Evolutionary conservation across 805 yeast genomes (phyloP), one percentile per base, ranked within the genome.

Genomic region (Metschnikowia koreensis): DNA sequence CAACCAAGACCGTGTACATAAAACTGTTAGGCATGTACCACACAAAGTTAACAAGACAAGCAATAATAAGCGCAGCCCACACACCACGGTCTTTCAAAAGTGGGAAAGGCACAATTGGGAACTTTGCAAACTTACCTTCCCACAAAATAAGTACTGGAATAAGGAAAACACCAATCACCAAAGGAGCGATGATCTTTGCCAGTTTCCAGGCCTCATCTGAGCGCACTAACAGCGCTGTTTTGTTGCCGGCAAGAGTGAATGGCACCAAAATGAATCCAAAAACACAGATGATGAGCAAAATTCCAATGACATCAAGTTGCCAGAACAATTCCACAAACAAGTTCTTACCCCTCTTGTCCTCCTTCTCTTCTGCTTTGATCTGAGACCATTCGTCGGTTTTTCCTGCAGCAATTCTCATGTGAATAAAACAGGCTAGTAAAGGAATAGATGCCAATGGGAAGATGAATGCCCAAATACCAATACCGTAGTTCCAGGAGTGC

Each of bases 381-480:
- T 61, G 67, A 27, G 65, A 61, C 78, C 83, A 76, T 53, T 82
- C 84, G n/a, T 73, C 75, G 15, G 81, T 77, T 50, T 71, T 77
- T 13, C 75, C 60, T 12, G 89, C 91, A 51, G 67, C 63, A 57
- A 67, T 69, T 57, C 77, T 66, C 87, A 85, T 83, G 65, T 84
- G 85, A 3, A 75, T 15, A 60, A 83, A 69, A 60, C 84, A 77
- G 6, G 58, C 55, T 7, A 84, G 57, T 47, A 87, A 66, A 17
- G 92, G 93, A n/a, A 87, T 47, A 57, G 84, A 72, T 6, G 82
- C 63, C 38, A 84, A 69, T 36, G 92, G 92, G 75, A 83, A 80
- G 56, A 87, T 84, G 59, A 84, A 83, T 1, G 91, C 90, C 87
- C 87, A 87, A 80, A 87, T 86, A 38, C 86, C 91, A 59, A 86